Base-by-base conservation (phyloP, 2,329 filamentous ascomycete species). In the Aspergillus pseudonomiae region DNA sequence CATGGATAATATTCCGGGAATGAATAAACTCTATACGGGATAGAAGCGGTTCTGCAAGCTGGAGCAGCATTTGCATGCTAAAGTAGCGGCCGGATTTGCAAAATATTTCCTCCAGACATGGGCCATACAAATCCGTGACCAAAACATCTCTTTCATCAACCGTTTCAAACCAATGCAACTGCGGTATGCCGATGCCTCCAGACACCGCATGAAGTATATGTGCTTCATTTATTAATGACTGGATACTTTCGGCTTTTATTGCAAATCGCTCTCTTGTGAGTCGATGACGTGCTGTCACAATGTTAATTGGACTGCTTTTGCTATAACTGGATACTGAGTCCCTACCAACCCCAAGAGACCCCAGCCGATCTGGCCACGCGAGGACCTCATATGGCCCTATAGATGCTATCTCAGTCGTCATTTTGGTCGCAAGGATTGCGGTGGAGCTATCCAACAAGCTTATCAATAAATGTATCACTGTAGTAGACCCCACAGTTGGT, bases 11-110 rank as follows among this genome's bases (percentile, higher is more conserved):
- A 24, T 64, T 61, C 28, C 54, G 32, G 14, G 61, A 65, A 34
- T 67, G 58, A n/a, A 67, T 57, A 53, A 62, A 67, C 46, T 65
- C 60, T 14, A 67, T 34, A 9, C 60, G 58, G 48, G 57, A 64
- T 6, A 67, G 54, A 6, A 67, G 24, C 41, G 65, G 60, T 19
- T 59, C 45, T 19, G 62, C 62, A 61, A 67, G 52, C 46, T 57
- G 46, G 26, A 67, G 52, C 2, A 67, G 46, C 12, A 43, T 50
- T 24, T 41, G 50, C 43, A 65, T 61, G 28, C 60, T 54, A 26
- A 67, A 64, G 36, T 64, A 65, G 28, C 60, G 60, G 28, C 60
- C 58, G 24, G 54, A 56, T 59, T 63, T 21, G 39, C 34, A 34
- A 32, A 65, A 67, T 32, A 53, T 12, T 24, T 64, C 59, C 56